These are phyloP conservation scores for Anthostomella pinea DNA, from an alignment of 2,329 filamentous ascomycete species.

Conservation along the genomic window DNA sequence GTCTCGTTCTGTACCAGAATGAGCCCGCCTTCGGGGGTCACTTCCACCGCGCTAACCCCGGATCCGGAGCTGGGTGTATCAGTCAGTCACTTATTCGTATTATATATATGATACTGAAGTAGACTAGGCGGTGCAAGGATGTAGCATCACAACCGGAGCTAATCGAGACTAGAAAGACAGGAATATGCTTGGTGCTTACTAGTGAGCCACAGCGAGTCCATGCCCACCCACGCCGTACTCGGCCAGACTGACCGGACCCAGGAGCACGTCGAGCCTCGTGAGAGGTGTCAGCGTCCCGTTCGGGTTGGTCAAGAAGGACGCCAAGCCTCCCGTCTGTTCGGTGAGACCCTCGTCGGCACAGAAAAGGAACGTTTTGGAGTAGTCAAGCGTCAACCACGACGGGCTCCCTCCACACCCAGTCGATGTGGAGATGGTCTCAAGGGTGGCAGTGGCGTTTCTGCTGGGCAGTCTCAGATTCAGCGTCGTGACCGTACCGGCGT, in stretches of 20 bases:
- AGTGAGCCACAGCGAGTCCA: conserved; percentile 30
- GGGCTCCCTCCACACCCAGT: conserved; percentile 52
- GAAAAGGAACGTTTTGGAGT: conserved; percentile 48
- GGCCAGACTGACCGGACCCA: conserved; percentile 29
- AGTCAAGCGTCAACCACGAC: conserved; percentile 59
- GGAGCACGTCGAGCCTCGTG: conserved; percentile 22
- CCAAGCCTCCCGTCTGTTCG: conserved; percentile 20
- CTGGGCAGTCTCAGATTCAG: conserved; percentile 38
- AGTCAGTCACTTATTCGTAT: conserved; percentile 11
- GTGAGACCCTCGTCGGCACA: conserved; percentile 56
- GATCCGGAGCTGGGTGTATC: conserved; percentile 39
- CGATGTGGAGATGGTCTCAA: conserved; percentile 42
- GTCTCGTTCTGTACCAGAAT: conserved; percentile 36
- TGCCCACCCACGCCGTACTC: conserved; percentile 27
- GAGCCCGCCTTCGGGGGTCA: conserved; percentile 31
- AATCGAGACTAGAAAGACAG: conserved; percentile 10
- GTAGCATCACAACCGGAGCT: no score
- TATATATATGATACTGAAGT: no score
- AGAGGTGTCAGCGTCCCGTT: conserved; percentile 49
- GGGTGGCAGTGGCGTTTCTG: conserved; percentile 26
- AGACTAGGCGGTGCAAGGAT: no score
- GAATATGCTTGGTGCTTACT: conserved; percentile 26
- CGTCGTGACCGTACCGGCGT: conserved; percentile 47
- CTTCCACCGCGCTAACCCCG: conserved; percentile 40
- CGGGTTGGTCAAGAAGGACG: conserved; percentile 34